Evolutionary conservation across 2,329 filamentous ascomycete species (phyloP), one percentile per base, ranked within the genome.

Genomic region (Akanthomyces dipterigenus): DNA sequence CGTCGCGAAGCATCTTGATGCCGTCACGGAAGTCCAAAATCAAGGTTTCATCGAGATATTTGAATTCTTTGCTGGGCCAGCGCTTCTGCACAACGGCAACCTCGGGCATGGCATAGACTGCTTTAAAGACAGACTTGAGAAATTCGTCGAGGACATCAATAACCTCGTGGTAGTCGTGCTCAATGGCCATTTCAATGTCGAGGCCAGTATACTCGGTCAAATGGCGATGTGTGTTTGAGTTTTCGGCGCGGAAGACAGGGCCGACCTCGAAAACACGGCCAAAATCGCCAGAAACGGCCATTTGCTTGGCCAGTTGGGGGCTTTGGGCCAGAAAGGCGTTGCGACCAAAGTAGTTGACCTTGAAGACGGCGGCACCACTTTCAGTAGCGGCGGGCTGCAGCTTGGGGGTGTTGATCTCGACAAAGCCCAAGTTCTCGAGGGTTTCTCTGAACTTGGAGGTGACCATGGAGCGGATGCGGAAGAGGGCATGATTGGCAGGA

Each of bases 321-420:
- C 90, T 96, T 76, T 97, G 93, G 0, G 93, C 93, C 16, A 97
- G 77, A 78, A 95, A 97, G 3, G 92, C 93, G 22, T 85, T 85
- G 57, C 93, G 86, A 34, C 87, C 90, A 76, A 97, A 97, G 77
- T 97, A 97, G 70, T 95, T 90, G 54, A 96, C 85, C 71, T 90
- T 87, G 80, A 97, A 97, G 5, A 97, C 93, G 65, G 91, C 91
- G 16, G 93, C 88, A 51, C 93, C 93, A 51, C 90, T 96, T 74
- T 97, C 93, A 1, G 93, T 96, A 1, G 93, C 93, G 14, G 89
- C 88, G 1, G 91, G 90, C 77, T 96, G 91, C 48, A 97, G 79
- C 76, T 96, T 97, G 2, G 93, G 93, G 0, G 91, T 96, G 71
- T 96, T 91, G 63, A 97, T 96, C 74, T 97, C 93, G 63, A 96